A percentile compares a stretch with the other conserved stretches of the same genome.
Evolutionary conservation across 2,329 filamentous ascomycete genomes (phyloP).

Genomic region (Salinomyces thailandicus): DNA sequence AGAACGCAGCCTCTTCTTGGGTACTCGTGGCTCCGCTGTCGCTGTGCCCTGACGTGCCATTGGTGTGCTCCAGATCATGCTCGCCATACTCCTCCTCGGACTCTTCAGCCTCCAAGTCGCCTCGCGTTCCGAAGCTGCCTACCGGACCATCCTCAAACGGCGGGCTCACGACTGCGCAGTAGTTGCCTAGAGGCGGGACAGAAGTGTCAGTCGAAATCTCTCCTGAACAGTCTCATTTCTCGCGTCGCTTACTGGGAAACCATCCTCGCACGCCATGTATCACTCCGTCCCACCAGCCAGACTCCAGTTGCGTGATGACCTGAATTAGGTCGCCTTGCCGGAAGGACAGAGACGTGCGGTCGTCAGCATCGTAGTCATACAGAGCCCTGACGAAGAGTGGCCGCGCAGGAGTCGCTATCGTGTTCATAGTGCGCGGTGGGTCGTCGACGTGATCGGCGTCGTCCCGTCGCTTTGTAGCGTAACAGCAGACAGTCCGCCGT

Average conservation of each 20-base stretch:
- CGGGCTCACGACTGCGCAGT: slow-evolving; percentile 76
- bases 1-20: slow-evolving; percentile 86
- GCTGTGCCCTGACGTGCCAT: slow-evolving; percentile 30
- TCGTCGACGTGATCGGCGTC: background rate
- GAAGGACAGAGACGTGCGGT: slow-evolving; percentile 93
- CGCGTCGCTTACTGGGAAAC: slow-evolving; percentile 65
- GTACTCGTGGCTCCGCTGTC: slow-evolving; percentile 55
- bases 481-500: background rate
- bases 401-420: slow-evolving; percentile 38
- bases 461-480: background rate
- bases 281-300: slow-evolving; percentile 98
- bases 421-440: slow-evolving; percentile 35
- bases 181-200: slow-evolving; percentile 87
- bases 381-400: slow-evolving; percentile 84
- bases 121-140: slow-evolving; percentile 48
- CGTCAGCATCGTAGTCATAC: slow-evolving; percentile 97
- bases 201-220: too few relatives aligned
- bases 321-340: slow-evolving; percentile 95
- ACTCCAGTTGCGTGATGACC: slow-evolving; percentile 95
- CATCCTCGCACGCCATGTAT: slow-evolving; percentile 94
- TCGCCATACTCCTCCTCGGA: slow-evolving; percentile 57
- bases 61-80: slow-evolving; percentile 41
- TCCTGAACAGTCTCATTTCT: too few relatives aligned
- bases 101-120: slow-evolving; percentile 37
- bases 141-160: slow-evolving; percentile 56